Percentiles rank a stretch among this genome's conserved stretches.
phyloP scores from a whole-genome alignment of 345 rosid species.

The Gossypium turneri region DNA sequence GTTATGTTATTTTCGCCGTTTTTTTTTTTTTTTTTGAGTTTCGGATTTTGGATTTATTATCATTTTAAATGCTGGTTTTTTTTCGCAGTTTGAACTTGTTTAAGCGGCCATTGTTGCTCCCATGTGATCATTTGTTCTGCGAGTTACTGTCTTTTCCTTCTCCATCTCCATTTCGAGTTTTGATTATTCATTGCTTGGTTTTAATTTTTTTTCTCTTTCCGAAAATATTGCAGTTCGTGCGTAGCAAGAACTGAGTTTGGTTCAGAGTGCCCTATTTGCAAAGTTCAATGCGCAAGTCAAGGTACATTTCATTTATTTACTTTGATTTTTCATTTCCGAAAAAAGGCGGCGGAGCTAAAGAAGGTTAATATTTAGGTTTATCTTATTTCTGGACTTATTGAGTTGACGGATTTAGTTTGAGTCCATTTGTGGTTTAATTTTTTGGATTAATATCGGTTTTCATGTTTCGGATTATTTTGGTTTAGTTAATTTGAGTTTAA shows the following conservation, averaged over 20 bases:
- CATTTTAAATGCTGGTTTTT: neutral
- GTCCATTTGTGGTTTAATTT: neutral
- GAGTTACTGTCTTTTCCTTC: conserved; percentile 30
- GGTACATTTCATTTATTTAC: conserved; percentile 27
- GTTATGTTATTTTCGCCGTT: neutral
- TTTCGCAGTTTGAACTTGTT: conserved; percentile 57
- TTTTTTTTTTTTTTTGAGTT: neutral
- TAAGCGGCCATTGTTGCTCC: conserved; percentile 57
- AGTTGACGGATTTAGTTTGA: too few relatives aligned
- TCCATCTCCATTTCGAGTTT: neutral
- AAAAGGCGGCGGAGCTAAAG: neutral
- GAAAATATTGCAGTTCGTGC: conserved; percentile 48
- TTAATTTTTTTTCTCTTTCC: neutral
- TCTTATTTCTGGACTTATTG: neutral
- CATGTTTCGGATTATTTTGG: neutral
- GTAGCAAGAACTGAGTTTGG: conserved; percentile 32
- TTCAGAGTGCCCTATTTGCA: conserved; percentile 52
- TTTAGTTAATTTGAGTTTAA: neutral
- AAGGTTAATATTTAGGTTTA: neutral
- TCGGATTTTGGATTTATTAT: neutral
- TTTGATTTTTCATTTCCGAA: neutral
- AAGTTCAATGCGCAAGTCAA: conserved; percentile 28
- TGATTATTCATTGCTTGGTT: neutral
- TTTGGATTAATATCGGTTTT: neutral
- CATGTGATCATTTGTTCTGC: conserved; percentile 86